Conservation (phyloP, 306 rosid species). For the Trifolium subterraneum region DNA sequence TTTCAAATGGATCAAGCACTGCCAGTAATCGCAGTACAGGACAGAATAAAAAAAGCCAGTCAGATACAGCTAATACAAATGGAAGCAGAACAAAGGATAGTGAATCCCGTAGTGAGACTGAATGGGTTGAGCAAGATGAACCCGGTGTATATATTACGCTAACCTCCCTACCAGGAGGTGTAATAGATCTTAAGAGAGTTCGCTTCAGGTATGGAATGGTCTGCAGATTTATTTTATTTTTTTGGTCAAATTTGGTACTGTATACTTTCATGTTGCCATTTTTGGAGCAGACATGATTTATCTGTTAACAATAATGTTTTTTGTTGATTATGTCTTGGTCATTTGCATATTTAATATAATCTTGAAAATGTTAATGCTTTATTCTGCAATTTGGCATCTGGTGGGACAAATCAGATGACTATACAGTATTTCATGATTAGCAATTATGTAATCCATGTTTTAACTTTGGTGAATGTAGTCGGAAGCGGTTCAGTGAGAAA, state of each 20-base stretch:
- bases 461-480: constrained; percentile 61
- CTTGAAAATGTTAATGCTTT: constrained; percentile 7
- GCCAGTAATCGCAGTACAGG: constrained; percentile 56
- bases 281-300: constrained; percentile 4
- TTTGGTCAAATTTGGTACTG: constrained; percentile 14
- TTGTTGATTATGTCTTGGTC: constrained; percentile 6
- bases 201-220: constrained; percentile 83
- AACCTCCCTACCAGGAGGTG: constrained; percentile 89
- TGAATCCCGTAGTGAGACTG: constrained; percentile 77
- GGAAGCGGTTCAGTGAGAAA: constrained; percentile 94
- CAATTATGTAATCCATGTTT: background rate
- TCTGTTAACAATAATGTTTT: background rate
- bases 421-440: background rate
- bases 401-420: constrained; percentile 24
- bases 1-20: constrained; percentile 75
- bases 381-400: constrained; percentile 23
- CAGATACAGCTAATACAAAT: constrained; percentile 67
- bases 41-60: constrained; percentile 72
- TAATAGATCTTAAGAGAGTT: constrained; percentile 90
- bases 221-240: background rate
- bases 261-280: background rate
- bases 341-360: constrained; percentile 1
- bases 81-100: constrained; percentile 81
- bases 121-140: constrained; percentile 99
- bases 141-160: constrained; percentile 97